Evolutionary conservation across 768 basidiomycete genomes (phyloP), one percentile per base, ranked within the genome.

Genomic region (Tulasnella sp.): DNA sequence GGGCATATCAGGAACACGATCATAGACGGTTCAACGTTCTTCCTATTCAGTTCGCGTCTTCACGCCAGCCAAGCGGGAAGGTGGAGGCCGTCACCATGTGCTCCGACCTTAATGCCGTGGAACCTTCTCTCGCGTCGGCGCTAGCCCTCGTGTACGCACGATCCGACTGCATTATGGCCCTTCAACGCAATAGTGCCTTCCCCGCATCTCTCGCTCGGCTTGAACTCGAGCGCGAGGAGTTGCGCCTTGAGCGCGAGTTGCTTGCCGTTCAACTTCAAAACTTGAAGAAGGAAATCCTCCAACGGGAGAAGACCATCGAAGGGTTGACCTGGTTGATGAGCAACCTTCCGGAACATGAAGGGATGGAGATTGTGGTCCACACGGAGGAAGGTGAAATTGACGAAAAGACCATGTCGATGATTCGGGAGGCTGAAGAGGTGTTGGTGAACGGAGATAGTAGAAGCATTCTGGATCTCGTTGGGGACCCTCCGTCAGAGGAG

Each of bases 261-360:
- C 39, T 72, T 5, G 44, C 22, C 19, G 59, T 19, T 17, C 52
- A 22, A 35, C 36, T 72, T 0, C 22, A 36, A 62, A 62, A 14
- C 39, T 22, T 72, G 29, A 36, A 34, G 22, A 39, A 37, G 12
- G 71, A 72, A 26, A 66, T 72, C 5, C n/a, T 36, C 9, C 22
- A 62, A 36, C 71, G 59, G 19, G 64, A 72, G 44, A 66, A 64
- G 26, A 72, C 71, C 17, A 72, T 72, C 26, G 62, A 65, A n/a
- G 71, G 71, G 7, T 26, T 72, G 35, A 64, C 37, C 12, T 72
- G 71, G 71, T 35, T 72, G 29, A 26, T 72, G 16, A 62, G 34
- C 42, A 70, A 70, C 26, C 41, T 70, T 35, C 69, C 69, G 9
- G 69, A 70, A 62, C 47, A 70, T 44, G 16, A 37, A 32, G 69